Base-by-base conservation (phyloP, 73 alveolate species). In the Paramecium sonneborni region DNA sequence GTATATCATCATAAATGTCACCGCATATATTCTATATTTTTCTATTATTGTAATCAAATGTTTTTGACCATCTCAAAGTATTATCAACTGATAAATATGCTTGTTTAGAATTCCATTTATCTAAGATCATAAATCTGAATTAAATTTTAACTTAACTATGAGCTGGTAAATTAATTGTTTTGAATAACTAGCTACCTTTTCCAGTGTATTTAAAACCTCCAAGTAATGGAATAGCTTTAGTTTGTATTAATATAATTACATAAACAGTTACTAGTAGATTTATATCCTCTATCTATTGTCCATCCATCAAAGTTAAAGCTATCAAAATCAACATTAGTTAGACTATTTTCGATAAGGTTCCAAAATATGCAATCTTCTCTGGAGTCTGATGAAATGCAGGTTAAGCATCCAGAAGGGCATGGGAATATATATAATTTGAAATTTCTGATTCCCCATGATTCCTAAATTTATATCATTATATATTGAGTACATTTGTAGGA, bases 371-470 rank as follows among this genome's bases (percentile, higher is more conserved):
- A 67, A 6, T 67, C 20, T 26, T 7, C 6, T 26, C 21, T 12
- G 1, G 43, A 26, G 26, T 67, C 84, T 2, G 46, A 21, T 24
- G 28, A 12, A 26, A 12, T 26, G 12, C 84, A 67, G 3, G 44
- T 26, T 30, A 11, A 6, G 26, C 84, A 67, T 67, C 84, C 84
- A 30, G 26, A 2, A 3, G 84, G 84, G 26, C 84, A 67, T 3
- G 48, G 48, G 23, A 21, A 24, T 3, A 32, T 15, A 24, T 67
- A 67, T 2, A 67, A 26, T 26, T 67, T 32, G 23, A 74, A 74
- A 74, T 74, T n/a, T 18, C 87, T 74, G 21, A 74, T 35, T 1
- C 87, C 87, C 87, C 87, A 74, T 4, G 87, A 74, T 20, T 74
- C 87, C 39, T 74, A 21, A 32, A 10, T 1, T n/a, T 14, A n/a